Base-by-base conservation (phyloP, 1,139 yeast genomes). In the Zygoascus sp. region DNA sequence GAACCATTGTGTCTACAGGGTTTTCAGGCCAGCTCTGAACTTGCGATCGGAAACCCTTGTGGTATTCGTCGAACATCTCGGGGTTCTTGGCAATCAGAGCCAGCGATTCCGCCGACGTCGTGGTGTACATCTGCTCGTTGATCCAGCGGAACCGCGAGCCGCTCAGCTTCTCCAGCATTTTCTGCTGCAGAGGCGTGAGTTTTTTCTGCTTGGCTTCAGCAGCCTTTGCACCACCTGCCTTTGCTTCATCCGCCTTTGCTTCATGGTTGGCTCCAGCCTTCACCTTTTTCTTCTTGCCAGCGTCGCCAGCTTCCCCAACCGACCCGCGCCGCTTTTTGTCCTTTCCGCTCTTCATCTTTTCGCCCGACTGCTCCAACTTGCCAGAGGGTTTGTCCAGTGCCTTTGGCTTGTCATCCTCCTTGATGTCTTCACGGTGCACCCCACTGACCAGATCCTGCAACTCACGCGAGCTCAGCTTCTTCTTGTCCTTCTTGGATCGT, bases 111-210 rank as follows among this genome's bases (percentile, higher is more conserved):
- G 77, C 80, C 0, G 97, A 89, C 1, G 82, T 69, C 22, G 82
- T 83, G 0, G 97, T 92, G 61, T 92, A 92, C 22, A 92, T 72
- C 62, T 90, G 95, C 65, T 92, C 98, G 63, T 92, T 92, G 62
- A 92, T 94, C 97, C 97, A 92, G 64, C 99, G 76, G 68, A 92
- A 92, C 58, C 98, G 72, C 0, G 97, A 89, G 0, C 98, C 99
- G 1, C 95, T 80, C 41, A 92, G 75, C 64, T 92, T 92, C 43
- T 87, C 89, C 81, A 88, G 80, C 97, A 92, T 92, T 62, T 92
- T 94, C 59, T 85, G 88, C 65, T 94, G 98, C 55, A 94, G 70
- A 13, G 97, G 96, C 0, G 97, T 90, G 45, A 92, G 70, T 49
- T 83, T 82, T 1, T 36, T 42, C 9, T 10, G 28, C 7, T 25